Conservation (phyloP, 768 basidiomycete species). For the Neoboletus brunneissimus region DNA sequence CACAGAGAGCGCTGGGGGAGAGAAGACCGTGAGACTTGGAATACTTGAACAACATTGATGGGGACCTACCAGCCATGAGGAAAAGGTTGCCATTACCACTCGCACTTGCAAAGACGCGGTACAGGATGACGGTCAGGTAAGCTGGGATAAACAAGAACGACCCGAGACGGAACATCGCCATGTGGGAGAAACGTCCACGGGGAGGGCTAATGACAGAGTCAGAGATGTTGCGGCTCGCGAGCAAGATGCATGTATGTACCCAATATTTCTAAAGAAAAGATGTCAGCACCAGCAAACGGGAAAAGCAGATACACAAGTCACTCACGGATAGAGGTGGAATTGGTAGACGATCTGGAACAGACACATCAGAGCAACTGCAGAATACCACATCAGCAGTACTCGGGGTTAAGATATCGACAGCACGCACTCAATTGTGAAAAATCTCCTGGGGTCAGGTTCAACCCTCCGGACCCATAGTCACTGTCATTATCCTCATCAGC, state of each 20-base stretch:
- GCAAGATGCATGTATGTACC: slow-evolving; percentile 36
- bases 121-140: slow-evolving; percentile 76
- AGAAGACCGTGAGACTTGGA: slow-evolving; percentile 3
- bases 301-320: slow-evolving; percentile 4
- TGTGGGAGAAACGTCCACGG: slow-evolving; percentile 76
- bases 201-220: slow-evolving; percentile 54
- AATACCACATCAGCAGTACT: neutral
- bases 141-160: slow-evolving; percentile 85
- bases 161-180: slow-evolving; percentile 89
- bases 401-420: neutral
- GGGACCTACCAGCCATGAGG: slow-evolving; percentile 71
- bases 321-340: slow-evolving; percentile 87
- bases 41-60: neutral
- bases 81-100: slow-evolving; percentile 69
- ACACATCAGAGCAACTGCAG: slow-evolving; percentile 87
- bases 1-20: slow-evolving; percentile 54
- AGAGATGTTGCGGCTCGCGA: slow-evolving; percentile 3
- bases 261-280: slow-evolving; percentile 52
- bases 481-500: slow-evolving; percentile 37
- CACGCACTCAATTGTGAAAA: slow-evolving; percentile 85
- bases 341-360: slow-evolving; percentile 91
- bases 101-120: slow-evolving; percentile 68
- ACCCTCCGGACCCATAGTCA: slow-evolving; percentile 79
- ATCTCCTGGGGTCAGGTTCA: slow-evolving; percentile 87
- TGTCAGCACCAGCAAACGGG: neutral